Evolutionary conservation across 805 yeast species (phyloP).

Genomic region (Candida dendrica): DNA sequence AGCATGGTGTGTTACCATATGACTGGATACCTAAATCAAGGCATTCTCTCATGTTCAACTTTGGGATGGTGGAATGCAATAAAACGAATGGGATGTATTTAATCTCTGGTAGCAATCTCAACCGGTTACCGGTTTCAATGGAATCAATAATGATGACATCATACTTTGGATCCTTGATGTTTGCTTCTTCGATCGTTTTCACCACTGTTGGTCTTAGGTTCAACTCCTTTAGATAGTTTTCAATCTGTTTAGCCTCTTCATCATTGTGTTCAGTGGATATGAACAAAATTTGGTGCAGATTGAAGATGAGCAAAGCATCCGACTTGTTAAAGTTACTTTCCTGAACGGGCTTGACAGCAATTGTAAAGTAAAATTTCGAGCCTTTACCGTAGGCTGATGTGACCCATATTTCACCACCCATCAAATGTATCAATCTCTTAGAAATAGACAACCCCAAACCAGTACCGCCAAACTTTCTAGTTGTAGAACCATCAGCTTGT

Average conservation of each 20-base stretch:
- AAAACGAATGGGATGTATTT: slow-evolving; percentile 82
- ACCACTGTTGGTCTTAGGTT: slow-evolving; percentile 60
- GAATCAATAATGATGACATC: slow-evolving; percentile 83
- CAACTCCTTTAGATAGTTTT: slow-evolving; percentile 42
- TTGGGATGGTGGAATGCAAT: slow-evolving; percentile 67
- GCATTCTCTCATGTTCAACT: slow-evolving; percentile 73
- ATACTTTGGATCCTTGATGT: slow-evolving; percentile 44
- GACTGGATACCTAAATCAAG: slow-evolving; percentile 82
- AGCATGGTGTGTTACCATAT: slow-evolving; percentile 84
- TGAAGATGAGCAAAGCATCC: slow-evolving; percentile 66
- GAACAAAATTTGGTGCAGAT: slow-evolving; percentile 61
- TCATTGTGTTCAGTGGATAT: slow-evolving; percentile 57
- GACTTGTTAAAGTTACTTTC: slow-evolving; percentile 54
- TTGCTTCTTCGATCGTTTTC: slow-evolving; percentile 48
- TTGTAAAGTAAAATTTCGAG: slow-evolving; percentile 75
- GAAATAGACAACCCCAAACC: slow-evolving; percentile 87
- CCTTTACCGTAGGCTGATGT: slow-evolving; percentile 75
- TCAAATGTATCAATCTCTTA: slow-evolving; percentile 75
- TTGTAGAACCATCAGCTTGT: slow-evolving; percentile 91
- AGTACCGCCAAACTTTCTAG: slow-evolving; percentile 89
- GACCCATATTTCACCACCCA: slow-evolving; percentile 96
- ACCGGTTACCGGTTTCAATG: slow-evolving; percentile 61
- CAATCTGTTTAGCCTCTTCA: slow-evolving; percentile 43
- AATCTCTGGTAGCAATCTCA: slow-evolving; percentile 66
- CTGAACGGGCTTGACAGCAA: slow-evolving; percentile 67